Evolutionary conservation across 441 rosid genomes (phyloP), one percentile per base, ranked within the genome.

Genomic region (Flueggea neowawraea): DNA sequence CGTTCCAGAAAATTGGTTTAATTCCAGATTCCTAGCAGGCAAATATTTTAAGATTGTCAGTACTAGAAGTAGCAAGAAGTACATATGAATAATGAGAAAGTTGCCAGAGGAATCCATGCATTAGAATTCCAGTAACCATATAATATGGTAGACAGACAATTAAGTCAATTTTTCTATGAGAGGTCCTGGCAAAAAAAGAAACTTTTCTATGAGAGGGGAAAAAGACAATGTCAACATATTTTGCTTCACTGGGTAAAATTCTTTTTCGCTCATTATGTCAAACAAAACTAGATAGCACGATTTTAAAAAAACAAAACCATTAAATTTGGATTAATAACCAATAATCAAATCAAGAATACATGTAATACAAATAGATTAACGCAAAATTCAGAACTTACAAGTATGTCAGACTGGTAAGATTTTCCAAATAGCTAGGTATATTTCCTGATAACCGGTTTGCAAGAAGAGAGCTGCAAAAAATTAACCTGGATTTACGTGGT

Each of bases 391-490:
- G 57, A 72, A 81, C 91, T 47, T 83, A 94, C 98, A 94, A 66
- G 73, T 75, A 78, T 13, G 74, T 78, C 66, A 94, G 82, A 74
- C 82, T 65, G 50, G 82, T 73, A 56, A 91, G 58, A 66, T 84
- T 78, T 66, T 81, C 93, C 72, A 90, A 58, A 63, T 76, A 76
- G 66, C 74, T 78, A 4, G 98, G 97, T 66, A 94, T 80, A 68
- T 80, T 78, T 73, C 97, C 98, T 43, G 91, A 85, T 71, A 94
- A 67, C 43, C 90, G 87, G 60, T 94, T 90, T 54, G 80, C 98
- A n/a, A 82, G 76, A 57, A 90, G 45, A 71, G 91, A 76, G 52
- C 98, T 93, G 86, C 79, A 36, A 36, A 58, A n/a, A 16, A 66
- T 60, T 16, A 55, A 52, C 58, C 3, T 64, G 50, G 36, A 22